Base-by-base conservation (phyloP, 1,284 basidiomycete species). In the Tausonia pullulans region DNA sequence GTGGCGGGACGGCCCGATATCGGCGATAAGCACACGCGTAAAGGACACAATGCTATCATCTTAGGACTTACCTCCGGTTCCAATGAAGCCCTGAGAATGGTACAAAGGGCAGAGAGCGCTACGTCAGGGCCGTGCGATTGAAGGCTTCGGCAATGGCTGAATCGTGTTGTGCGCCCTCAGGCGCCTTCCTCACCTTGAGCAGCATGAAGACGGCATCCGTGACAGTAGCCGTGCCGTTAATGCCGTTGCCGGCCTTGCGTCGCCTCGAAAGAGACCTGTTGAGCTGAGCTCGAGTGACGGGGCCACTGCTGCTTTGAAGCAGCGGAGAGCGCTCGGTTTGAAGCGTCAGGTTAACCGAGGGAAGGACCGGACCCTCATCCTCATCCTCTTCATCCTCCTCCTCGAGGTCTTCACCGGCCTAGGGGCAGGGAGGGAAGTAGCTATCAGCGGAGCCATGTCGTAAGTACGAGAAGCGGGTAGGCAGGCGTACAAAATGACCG, bases 341-440 rank as follows among this genome's bases (percentile, higher is more conserved):
- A 9, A 61, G 79, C 79, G 14, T 80, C 80, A 2, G 40, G n/a
- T 14, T 39, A 5, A 65, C 46, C 10, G 60, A 45, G 14, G 55
- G 16, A 46, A 50, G 49, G 6, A 58, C 7, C 5, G 45, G 44
- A 44, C 83, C 82, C 5, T 81, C 79, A 5, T 57, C 55, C 3
- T 57, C 55, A 48, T 81, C 80, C 14, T 89, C 86, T 39, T 82
- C 81, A 59, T 79, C 79, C 50, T 88, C 87, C 72, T 95, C 92
- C 71, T 94, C 91, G 2, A 96, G 81, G 70, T 96, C 92, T 80
- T 96, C 93, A 72, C 92, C 92, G 49, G 90, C 90, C 90, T 93
- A 70, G 46, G 16, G 7, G n/a, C 58, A 2, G 49, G 53, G 10
- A 63, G 67, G 40, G 14, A 14, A 52, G 43, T 27, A 53, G 44